Base-by-base conservation (phyloP, 2,329 filamentous ascomycete genomes). In the Neocatenulostroma microsporum region DNA sequence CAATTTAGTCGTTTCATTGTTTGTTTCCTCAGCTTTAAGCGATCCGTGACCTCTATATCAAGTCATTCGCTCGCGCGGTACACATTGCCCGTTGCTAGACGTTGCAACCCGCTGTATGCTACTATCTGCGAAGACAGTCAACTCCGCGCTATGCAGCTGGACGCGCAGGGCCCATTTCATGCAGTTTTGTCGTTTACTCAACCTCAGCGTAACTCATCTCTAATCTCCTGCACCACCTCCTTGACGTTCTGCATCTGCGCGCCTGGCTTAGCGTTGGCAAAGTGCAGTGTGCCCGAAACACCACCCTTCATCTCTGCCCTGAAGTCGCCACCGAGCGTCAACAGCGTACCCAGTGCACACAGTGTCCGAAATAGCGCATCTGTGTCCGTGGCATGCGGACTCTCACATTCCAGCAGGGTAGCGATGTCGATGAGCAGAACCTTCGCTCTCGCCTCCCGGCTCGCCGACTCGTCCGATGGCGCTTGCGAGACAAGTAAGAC, bases 341-440 rank as follows among this genome's bases (percentile, higher is more conserved):
- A 59, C 41, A 93, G 57, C 1, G 88, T 98, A 0, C 91, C 93
- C 1, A 89, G 63, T 0, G 84, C 85, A 5, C 94, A 84, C 5
- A 96, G 69, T 0, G 78, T 77, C 15, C 91, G 78, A 57, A 88
- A 96, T 3, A 91, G 64, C 0, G 85, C 84, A 57, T 96, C 91
- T 0, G 80, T 76, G 50, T 96, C 88, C 2, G 70, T 76, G 45
- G 84, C 80, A 3, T 56, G 45, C n/a, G 54, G 53, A 17, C 51
- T 56, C 21, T 57, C 53, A 36, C 52, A 50, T 35, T 61, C 52
- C 2, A 60, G 48, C 20, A 49, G 42, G 6, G 47, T 42, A 7
- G 56, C 56, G 20, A 56, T 51, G 27, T 56, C 54, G 14, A 52
- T 49, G 11, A 62, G 41, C 5, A 58, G 47, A 5, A 44, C 46